Conservation (phyloP, 1,284 basidiomycete species). For the Boletus mariae region DNA sequence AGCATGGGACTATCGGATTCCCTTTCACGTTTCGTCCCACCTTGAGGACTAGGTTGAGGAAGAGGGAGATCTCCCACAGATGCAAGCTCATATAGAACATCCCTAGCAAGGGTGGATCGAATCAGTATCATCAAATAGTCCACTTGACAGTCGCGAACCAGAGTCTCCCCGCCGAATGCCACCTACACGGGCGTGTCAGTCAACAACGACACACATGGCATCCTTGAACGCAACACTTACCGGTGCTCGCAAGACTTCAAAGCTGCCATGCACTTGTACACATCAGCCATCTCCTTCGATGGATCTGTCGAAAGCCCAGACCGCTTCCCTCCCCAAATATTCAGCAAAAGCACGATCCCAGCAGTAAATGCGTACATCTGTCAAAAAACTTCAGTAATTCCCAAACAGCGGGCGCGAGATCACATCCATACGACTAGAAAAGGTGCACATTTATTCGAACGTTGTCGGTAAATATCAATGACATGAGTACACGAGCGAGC, state of each 20-base stretch:
- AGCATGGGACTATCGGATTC: slow-evolving; percentile 43
- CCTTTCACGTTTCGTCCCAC: slow-evolving; percentile 58
- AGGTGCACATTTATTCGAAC: slow-evolving; percentile 31
- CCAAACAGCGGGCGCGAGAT: not conserved
- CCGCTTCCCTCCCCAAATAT: slow-evolving; percentile 52
- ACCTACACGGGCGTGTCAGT: slow-evolving; percentile 12
- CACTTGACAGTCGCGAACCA: slow-evolving; percentile 19
- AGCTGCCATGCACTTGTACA: slow-evolving; percentile 58
- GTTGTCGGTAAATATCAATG: slow-evolving; percentile 50
- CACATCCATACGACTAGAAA: slow-evolving; percentile 39
- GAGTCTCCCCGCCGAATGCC: slow-evolving; percentile 29
- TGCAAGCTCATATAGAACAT: slow-evolving; percentile 65
- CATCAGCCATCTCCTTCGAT: slow-evolving; percentile 55
- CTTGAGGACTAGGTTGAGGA: slow-evolving; percentile 45
- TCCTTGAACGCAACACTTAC: slow-evolving; percentile 11
- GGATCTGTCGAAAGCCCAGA: slow-evolving; percentile 47
- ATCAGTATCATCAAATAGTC: not conserved
- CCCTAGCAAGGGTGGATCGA: slow-evolving; percentile 37
- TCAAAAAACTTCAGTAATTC: slow-evolving; percentile 11
- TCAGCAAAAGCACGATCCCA: slow-evolving; percentile 50
- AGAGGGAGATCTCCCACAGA: slow-evolving; percentile 64
- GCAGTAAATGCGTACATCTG: slow-evolving; percentile 43
- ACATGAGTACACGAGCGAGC: slow-evolving; percentile 77
- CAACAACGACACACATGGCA: not conserved
- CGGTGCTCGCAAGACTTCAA: slow-evolving; percentile 38